Evolutionary conservation across 2,329 filamentous ascomycete genomes (phyloP).

Genomic region (Parastagonospora avenae): DNA sequence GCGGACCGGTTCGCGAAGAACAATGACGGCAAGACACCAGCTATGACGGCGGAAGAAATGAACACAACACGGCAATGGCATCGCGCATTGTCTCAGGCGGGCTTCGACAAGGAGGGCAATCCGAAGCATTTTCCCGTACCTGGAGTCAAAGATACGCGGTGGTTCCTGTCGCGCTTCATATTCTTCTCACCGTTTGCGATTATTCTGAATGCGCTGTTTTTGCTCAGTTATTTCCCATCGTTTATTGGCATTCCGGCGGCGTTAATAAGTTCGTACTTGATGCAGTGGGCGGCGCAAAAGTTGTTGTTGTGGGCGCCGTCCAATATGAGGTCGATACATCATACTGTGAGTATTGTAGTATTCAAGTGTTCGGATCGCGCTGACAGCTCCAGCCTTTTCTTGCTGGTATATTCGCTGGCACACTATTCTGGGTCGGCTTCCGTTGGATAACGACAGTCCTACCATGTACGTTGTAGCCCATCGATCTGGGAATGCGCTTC

Average conservation of each 20-base stretch:
- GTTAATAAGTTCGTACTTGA: conserved; percentile 66
- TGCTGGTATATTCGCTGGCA: conserved; percentile 88
- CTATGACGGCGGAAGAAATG: conserved; percentile 85
- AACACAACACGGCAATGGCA: conserved; percentile 84
- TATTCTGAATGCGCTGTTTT: conserved; percentile 71
- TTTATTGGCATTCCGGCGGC: conserved; percentile 77
- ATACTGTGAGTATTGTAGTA: conserved; percentile 66
- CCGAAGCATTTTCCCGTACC: conserved; percentile 75
- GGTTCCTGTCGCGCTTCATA: conserved; percentile 81
- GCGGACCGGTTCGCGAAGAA: conserved; percentile 92
- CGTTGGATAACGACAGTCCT: conserved; percentile 78
- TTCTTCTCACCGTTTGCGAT: conserved; percentile 87
- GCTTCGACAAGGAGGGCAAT: conserved; percentile 80
- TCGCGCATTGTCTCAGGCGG: conserved; percentile 79
- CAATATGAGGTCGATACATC: conserved; percentile 88
- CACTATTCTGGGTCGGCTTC: conserved; percentile 78
- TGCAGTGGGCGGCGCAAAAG: conserved; percentile 80
- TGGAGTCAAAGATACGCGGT: conserved; percentile 75
- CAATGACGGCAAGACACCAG: conserved; percentile 86
- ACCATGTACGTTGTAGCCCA: conserved; percentile 61
- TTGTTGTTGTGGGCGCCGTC: conserved; percentile 80
- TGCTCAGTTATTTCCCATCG: conserved; percentile 75
- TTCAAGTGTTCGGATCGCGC: background rate
- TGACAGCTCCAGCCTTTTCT: conserved; percentile 73
- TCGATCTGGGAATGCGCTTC: no score